Conservation (phyloP, 2,329 filamentous ascomycete genomes). For the Fusarium coicis region DNA sequence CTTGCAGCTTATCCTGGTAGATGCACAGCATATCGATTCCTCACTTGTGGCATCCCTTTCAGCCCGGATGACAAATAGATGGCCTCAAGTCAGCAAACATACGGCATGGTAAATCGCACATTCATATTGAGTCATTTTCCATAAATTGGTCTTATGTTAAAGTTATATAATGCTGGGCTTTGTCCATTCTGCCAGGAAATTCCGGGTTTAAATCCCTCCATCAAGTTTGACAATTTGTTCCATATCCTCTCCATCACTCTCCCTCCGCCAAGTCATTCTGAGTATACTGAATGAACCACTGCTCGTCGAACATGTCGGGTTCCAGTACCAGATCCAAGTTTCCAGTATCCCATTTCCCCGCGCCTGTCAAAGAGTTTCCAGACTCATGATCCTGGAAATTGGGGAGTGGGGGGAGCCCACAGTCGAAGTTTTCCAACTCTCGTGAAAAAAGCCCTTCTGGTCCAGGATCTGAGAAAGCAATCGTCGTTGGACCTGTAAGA, state of each 20-base stretch:
- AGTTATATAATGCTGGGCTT: background rate
- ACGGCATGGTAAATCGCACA: background rate
- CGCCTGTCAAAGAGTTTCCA: background rate
- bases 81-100: background rate
- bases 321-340: accelerated
- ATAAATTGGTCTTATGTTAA: background rate
- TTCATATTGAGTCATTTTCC: background rate
- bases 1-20: background rate
- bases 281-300: background rate
- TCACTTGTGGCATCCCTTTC: background rate
- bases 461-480: background rate
- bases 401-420: accelerated
- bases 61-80: background rate
- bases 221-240: background rate
- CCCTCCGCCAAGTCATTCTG: accelerated
- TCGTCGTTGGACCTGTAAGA: background rate
- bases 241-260: accelerated
- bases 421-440: background rate
- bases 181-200: background rate
- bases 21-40: background rate
- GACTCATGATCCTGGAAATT: background rate
- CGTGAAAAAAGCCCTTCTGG: background rate
- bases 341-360: background rate
- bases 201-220: background rate
- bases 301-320: background rate